Evolutionary conservation across 1,139 yeast genomes (phyloP).

Genomic region (Saccharomycopsis phalli): DNA sequence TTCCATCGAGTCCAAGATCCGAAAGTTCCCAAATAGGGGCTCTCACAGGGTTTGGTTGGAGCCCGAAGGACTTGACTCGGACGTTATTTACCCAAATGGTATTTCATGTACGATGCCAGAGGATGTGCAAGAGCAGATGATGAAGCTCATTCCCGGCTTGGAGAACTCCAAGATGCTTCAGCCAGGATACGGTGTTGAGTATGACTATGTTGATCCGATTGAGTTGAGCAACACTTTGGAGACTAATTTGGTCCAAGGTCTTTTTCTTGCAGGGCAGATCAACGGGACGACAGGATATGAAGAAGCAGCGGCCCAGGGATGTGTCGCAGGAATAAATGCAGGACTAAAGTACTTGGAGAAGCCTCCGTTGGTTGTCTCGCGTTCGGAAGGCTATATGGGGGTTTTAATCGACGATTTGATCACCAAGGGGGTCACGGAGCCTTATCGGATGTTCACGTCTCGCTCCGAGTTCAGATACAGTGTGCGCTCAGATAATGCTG

Average conservation of each 20-base stretch:
- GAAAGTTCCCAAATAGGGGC: slow-evolving; percentile 67
- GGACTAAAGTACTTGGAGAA: slow-evolving; percentile 31
- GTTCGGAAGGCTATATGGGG: slow-evolving; percentile 88
- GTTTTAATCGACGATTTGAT: slow-evolving; percentile 89
- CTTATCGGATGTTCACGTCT: slow-evolving; percentile 96
- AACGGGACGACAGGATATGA: slow-evolving; percentile 99
- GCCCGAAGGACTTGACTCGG: slow-evolving; percentile 87
- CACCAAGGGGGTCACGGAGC: slow-evolving; percentile 95
- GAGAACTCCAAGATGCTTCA: slow-evolving; percentile 81
- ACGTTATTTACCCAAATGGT: slow-evolving; percentile 90
- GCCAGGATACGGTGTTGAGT: slow-evolving; percentile 98
- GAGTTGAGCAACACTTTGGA: slow-evolving; percentile 73
- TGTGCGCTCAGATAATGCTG: slow-evolving; percentile 92
- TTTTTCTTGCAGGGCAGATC: slow-evolving; percentile 92
- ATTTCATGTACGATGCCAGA: slow-evolving; percentile 95
- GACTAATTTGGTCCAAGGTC: slow-evolving; percentile 69
- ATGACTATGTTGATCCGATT: slow-evolving; percentile 91
- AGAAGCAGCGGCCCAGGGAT: slow-evolving; percentile 97
- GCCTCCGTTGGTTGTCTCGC: slow-evolving; percentile 45
- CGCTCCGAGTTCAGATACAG: slow-evolving; percentile 88
- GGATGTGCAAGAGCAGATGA: slow-evolving; percentile 72
- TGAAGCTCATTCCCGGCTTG: slow-evolving; percentile 77
- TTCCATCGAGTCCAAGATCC: slow-evolving; percentile 82
- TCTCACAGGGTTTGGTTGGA: slow-evolving; percentile 89
- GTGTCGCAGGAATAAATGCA: slow-evolving; percentile 93